A percentile compares a stretch with the other conserved stretches of the same genome.
Conservation (phyloP, 1,139 yeast genomes). For the Keqinozyma sinolaborantium region DNA sequence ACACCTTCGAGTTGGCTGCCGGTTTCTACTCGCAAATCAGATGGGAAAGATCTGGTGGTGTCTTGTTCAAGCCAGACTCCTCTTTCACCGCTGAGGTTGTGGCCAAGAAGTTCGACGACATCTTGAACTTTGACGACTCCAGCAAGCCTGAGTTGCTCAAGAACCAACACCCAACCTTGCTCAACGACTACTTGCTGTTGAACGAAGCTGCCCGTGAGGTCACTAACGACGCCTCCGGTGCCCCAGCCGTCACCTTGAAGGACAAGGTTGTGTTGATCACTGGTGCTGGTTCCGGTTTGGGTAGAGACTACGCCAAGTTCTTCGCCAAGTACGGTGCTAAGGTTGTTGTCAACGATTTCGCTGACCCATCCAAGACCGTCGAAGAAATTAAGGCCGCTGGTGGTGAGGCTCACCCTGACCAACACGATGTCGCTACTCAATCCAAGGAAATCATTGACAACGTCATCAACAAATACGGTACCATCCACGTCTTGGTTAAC, state of each 20-base stretch:
- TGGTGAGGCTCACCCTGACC: slow-evolving; percentile 80
- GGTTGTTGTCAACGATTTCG: slow-evolving; percentile 91
- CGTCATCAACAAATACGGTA: slow-evolving; percentile 74
- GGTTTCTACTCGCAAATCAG: slow-evolving; percentile 90
- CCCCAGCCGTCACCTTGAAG: slow-evolving; percentile 55
- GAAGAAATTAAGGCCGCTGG: slow-evolving; percentile 76
- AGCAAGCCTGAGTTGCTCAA: slow-evolving; percentile 51
- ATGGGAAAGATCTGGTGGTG: slow-evolving; percentile 94
- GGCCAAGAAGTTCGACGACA: slow-evolving; percentile 61
- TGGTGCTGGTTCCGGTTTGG: slow-evolving; percentile 96
- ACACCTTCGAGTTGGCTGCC: slow-evolving; percentile 90
- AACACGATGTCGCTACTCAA: slow-evolving; percentile 76
- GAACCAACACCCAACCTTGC: slow-evolving; percentile 62
- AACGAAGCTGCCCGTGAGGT: slow-evolving; percentile 49
- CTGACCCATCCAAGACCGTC: slow-evolving; percentile 70
- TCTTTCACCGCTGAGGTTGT: slow-evolving; percentile 84
- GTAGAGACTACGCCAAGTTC: slow-evolving; percentile 82
- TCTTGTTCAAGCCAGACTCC: slow-evolving; percentile 73
- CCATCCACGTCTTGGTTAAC: slow-evolving; percentile 82
- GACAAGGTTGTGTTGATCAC: slow-evolving; percentile 88
- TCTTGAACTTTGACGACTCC: slow-evolving; percentile 56
- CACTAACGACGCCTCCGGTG: slow-evolving; percentile 52
- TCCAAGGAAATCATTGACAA: slow-evolving; percentile 76
- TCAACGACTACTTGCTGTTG: slow-evolving; percentile 59
- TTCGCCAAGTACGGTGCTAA: slow-evolving; percentile 92